Evolutionary conservation across 169 alveolate species (phyloP).

Genomic region (Babesia sp.): DNA sequence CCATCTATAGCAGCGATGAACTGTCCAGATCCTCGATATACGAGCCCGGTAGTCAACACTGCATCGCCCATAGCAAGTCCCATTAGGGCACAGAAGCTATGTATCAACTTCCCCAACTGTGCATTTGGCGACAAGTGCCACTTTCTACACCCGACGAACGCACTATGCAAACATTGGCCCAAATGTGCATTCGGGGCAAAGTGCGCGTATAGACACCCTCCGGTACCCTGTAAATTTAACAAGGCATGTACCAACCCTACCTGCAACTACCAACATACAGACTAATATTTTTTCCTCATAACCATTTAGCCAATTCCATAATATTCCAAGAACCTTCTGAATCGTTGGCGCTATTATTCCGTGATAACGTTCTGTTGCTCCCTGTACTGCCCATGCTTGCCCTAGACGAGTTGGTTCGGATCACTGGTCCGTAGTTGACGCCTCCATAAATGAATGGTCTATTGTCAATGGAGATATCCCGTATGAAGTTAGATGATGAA

Average conservation of each 20-base stretch:
- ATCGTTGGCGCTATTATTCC: no score
- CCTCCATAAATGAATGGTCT: neutral
- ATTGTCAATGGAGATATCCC: neutral
- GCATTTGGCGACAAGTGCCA: constrained; percentile 58
- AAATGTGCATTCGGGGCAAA: constrained; percentile 59
- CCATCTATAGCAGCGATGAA: neutral
- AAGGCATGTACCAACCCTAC: constrained; percentile 15
- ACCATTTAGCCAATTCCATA: constrained; percentile 30
- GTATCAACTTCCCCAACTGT: constrained; percentile 60
- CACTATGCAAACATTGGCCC: constrained; percentile 63
- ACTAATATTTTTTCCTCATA: constrained; percentile 7
- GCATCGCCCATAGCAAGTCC: neutral
- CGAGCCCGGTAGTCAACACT: neutral
- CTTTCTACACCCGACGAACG: constrained; percentile 47
- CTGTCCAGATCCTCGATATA: neutral
- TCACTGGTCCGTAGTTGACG: no score
- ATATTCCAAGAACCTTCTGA: constrained; percentile 12
- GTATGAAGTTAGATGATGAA: constrained; percentile 3
- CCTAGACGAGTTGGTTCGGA: no score
- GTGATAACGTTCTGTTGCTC: no score
- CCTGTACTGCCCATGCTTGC: no score
- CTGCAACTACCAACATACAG: constrained; percentile 32
- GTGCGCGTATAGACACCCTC: constrained; percentile 67
- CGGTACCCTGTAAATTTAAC: constrained; percentile 34
- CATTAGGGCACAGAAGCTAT: constrained; percentile 44